Conservation (phyloP, 2,329 filamentous ascomycete species). For the Phaeoacremonium minimum region DNA sequence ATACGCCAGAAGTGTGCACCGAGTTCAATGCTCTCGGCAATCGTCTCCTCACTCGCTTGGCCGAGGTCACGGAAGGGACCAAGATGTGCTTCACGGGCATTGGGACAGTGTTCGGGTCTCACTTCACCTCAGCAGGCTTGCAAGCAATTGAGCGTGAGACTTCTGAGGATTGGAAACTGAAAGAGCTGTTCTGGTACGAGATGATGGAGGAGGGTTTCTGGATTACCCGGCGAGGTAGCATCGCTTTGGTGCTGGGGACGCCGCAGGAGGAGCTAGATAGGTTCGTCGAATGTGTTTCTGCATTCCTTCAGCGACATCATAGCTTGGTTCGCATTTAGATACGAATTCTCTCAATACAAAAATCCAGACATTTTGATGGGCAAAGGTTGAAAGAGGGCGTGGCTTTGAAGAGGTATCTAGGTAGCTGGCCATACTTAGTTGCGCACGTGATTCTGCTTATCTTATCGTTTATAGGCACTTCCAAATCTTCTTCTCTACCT, state of each 20-base stretch:
- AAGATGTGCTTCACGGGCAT: slow-evolving; percentile 30
- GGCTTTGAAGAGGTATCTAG: no score
- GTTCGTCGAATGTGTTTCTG: slow-evolving; percentile 11
- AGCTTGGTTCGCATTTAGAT: background rate
- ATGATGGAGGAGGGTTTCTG: slow-evolving; percentile 18
- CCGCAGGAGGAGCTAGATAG: slow-evolving; percentile 13
- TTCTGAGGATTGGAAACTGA: slow-evolving; percentile 11
- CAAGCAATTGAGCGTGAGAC: slow-evolving; percentile 6
- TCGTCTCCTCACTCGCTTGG: slow-evolving; percentile 21
- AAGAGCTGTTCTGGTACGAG: slow-evolving; percentile 16
- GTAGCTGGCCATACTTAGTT: no score
- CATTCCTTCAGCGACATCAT: slow-evolving; percentile 3
- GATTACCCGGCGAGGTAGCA: slow-evolving; percentile 15
- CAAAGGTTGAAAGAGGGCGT: no score
- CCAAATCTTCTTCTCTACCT: no score
- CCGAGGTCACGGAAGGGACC: slow-evolving; percentile 24
- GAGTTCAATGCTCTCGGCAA: slow-evolving; percentile 25
- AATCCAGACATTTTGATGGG: no score
- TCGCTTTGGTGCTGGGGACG: slow-evolving; percentile 15
- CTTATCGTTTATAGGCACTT: no score
- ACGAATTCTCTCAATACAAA: no score
- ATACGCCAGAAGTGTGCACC: slow-evolving; percentile 23
- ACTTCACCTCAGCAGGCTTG: slow-evolving; percentile 19
- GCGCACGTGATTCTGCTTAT: no score
- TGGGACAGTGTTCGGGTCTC: slow-evolving; percentile 28